Conservation (phyloP, 2,329 filamentous ascomycete genomes). For the Polytolypa hystricis region DNA sequence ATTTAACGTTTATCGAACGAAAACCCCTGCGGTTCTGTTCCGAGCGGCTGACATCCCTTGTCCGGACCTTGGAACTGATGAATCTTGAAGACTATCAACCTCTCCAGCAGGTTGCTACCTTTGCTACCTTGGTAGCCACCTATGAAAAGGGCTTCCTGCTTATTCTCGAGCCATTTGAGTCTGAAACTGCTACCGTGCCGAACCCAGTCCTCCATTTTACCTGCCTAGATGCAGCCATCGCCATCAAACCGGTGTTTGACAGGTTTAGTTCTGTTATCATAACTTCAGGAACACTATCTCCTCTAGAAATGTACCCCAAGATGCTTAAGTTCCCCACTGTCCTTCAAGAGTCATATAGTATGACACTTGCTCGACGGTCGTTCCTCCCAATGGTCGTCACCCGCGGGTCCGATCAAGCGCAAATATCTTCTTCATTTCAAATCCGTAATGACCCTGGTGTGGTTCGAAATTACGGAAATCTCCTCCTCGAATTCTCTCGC, state of each 20-base stretch:
- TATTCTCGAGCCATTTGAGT: slow-evolving; percentile 95
- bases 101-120: slow-evolving; percentile 92
- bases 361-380: slow-evolving; percentile 89
- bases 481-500: slow-evolving; percentile 89
- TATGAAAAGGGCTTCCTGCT: slow-evolving; percentile 95
- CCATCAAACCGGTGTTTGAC: slow-evolving; percentile 95
- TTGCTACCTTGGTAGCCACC: slow-evolving; percentile 88
- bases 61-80: slow-evolving; percentile 86
- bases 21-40: slow-evolving; percentile 90
- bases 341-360: slow-evolving; percentile 91
- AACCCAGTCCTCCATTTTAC: slow-evolving; percentile 97
- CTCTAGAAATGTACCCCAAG: slow-evolving; percentile 96
- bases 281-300: slow-evolving; percentile 93
- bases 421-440: slow-evolving; percentile 87
- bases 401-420: slow-evolving; percentile 82
- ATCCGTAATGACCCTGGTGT: slow-evolving; percentile 92
- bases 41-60: slow-evolving; percentile 84
- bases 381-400: slow-evolving; percentile 98
- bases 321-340: slow-evolving; percentile 92
- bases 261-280: slow-evolving; percentile 97
- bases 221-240: slow-evolving; percentile 92
- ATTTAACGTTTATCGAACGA: slow-evolving; percentile 94
- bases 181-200: slow-evolving; percentile 85
- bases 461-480: slow-evolving; percentile 90
- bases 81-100: slow-evolving; percentile 98